Percentiles rank a stretch among this genome's conserved stretches.
These are phyloP conservation scores for Salvia sclarea DNA, from an alignment of 305 asterid species.

Conservation along the genomic window DNA sequence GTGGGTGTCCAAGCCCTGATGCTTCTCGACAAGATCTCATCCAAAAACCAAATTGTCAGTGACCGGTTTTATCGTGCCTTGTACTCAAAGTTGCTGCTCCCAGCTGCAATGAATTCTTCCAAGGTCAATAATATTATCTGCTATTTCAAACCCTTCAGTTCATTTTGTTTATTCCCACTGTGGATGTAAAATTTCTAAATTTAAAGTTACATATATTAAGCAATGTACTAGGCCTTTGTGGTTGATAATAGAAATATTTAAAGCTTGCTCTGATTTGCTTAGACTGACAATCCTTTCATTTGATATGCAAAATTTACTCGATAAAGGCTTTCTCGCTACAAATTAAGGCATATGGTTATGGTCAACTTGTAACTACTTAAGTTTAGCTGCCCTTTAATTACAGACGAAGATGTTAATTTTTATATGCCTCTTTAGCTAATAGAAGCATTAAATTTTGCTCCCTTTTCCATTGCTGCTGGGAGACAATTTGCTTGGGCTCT, in stretches of 20 bases:
- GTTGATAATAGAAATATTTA: not conserved
- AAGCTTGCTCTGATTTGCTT: not conserved
- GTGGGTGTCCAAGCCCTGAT: conserved; percentile 95
- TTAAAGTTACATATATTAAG: not conserved
- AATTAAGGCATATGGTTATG: not conserved
- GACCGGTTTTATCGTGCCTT: conserved; percentile 97
- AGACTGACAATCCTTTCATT: not conserved
- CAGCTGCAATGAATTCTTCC: conserved; percentile 92
- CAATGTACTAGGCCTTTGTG: not conserved
- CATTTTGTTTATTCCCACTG: not conserved
- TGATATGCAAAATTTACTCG: not conserved
- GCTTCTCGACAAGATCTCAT: conserved; percentile 93
- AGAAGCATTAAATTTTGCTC: not conserved
- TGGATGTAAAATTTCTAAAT: not conserved
- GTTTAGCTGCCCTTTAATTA: not conserved
- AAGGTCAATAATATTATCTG: conserved; percentile 51
- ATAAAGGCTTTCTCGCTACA: not conserved
- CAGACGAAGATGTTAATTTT: not conserved
- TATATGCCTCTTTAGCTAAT: conserved; percentile 2
- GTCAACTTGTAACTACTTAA: no score
- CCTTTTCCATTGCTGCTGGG: not conserved
- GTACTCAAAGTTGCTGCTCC: conserved; percentile 85
- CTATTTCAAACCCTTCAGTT: not conserved
- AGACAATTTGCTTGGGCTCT: not conserved
- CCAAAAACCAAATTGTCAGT: conserved; percentile 85